phyloP scores from a whole-genome alignment of 2,329 filamentous ascomycete genomes.

The Coniochaeta sp. region DNA sequence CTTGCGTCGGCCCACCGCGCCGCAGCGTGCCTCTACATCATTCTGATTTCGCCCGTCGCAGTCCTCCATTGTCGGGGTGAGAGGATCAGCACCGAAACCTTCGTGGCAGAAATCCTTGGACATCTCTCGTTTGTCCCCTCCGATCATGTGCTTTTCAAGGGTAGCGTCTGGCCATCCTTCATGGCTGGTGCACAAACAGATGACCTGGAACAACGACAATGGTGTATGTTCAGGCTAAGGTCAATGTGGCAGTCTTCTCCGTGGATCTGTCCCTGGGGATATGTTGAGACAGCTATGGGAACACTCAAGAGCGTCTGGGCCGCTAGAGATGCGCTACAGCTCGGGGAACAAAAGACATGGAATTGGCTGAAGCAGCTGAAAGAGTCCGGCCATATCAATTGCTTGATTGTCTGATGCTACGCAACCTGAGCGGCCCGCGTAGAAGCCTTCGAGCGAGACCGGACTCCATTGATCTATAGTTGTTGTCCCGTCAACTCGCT shows the following conservation, averaged over 20 bases:
- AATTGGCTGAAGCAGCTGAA: conserved; percentile 38
- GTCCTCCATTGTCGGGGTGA: conserved; percentile 14
- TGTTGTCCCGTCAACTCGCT: neutral
- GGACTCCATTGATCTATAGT: too few species aligned
- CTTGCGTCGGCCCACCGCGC: conserved; percentile 35
- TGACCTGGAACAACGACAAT: conserved; percentile 31
- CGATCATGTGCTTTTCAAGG: conserved; percentile 45
- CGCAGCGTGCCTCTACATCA: conserved; percentile 36
- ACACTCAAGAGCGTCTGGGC: conserved; percentile 36
- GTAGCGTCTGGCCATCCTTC: conserved; percentile 49
- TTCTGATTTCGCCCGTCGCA: conserved; percentile 22
- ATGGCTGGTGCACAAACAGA: conserved; percentile 45
- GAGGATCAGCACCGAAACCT: conserved; percentile 15
- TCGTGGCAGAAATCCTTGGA: conserved; percentile 37
- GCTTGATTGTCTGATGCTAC: neutral
- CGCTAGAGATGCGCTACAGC: conserved; percentile 20
- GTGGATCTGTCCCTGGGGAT: conserved; percentile 38
- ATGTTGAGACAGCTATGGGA: conserved; percentile 37
- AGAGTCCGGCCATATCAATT: conserved; percentile 21
- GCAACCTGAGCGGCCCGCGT: too few species aligned
- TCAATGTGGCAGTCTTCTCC: conserved; percentile 24
- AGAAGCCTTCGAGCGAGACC: too few species aligned
- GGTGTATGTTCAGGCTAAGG: conserved; percentile 37
- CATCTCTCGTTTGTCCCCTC: conserved; percentile 39
- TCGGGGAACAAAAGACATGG: conserved; percentile 11